Evolutionary conservation across 2,329 filamentous ascomycete species (phyloP), one percentile per base, ranked within the genome.

Genomic region (Paecilomyces formosus): DNA sequence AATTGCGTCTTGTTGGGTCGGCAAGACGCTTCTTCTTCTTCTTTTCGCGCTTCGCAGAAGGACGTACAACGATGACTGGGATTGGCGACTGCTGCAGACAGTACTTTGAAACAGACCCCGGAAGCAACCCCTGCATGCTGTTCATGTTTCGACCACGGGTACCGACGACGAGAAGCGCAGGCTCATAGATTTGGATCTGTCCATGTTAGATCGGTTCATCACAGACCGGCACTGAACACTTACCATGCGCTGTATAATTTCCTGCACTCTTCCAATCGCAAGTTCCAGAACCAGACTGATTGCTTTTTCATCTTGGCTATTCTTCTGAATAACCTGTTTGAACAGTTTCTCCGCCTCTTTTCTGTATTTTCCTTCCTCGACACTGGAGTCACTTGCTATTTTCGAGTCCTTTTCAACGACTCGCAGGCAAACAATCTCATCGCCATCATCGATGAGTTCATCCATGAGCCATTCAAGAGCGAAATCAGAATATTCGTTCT

Each of bases 71-170:
- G 30, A 96, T 92, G 7, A 96, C 92, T 0, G 92, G 92, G 1
- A 97, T 90, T 0, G 92, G 92, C 1, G 90, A 96, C 72, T 96
- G 92, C 70, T 97, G 92, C 12, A 96, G 81, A 68, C 92, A 96
- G 75, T 96, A 97, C 71, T 96, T 96, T 26, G 90, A 95, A 52
- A 96, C 92, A 0, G 89, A 94, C 63, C 91, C 94, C 54, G 90
- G 90, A 50, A 96, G 83, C 30, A 96, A 79, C 54, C 90, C 90
- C 70, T 96, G 92, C 58, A 96, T 87, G 26, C 92, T 91, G 33
- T 90, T 90, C 1, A 96, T 81, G 39, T 88, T 93, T 57, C 91
- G 85, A 53, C 92, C 92, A 66, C 89, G 85, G 1, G 92, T 96
- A 51, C 92, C 92, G 15, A 97, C 92, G 28, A 97, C 88, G 22